phyloP scores from a whole-genome alignment of 495 filamentous ascomycete species.

The Penicilliopsis zonata region DNA sequence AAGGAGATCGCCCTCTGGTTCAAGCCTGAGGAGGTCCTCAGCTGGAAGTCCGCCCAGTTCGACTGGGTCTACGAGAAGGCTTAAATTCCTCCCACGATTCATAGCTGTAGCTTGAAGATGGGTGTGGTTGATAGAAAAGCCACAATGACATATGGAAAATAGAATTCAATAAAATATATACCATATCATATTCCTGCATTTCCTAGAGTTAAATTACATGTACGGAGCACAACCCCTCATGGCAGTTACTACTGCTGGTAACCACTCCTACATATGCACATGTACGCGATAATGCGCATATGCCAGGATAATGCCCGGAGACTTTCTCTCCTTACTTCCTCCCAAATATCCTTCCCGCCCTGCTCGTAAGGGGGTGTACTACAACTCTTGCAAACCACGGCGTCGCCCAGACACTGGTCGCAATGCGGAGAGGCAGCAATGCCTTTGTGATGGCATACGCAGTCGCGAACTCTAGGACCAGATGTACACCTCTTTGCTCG shows the following conservation, averaged over 20 bases:
- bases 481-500: conserved; percentile 30
- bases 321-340: conserved; percentile 13
- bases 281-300: too few species aligned
- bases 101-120: conserved; percentile 8
- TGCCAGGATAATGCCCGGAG: too few species aligned
- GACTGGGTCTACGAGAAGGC: conserved; percentile 94
- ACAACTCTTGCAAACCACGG: conserved; percentile 81
- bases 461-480: conserved; percentile 61
- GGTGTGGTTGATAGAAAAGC: conserved; percentile 10
- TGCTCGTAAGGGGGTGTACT: conserved; percentile 33
- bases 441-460: conserved; percentile 86
- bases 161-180: conserved; percentile 12
- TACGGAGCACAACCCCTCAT: too few species aligned
- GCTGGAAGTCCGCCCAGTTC: conserved; percentile 66
- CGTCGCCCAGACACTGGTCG: conserved; percentile 72
- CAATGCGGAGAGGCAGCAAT: conserved; percentile 62
- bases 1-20: conserved; percentile 99
- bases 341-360: conserved; percentile 26
- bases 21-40: conserved; percentile 66
- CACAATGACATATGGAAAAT: conserved; percentile 15
- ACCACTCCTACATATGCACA: too few species aligned
- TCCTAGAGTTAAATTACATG: too few species aligned
- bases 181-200: too few species aligned
- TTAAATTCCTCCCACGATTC: conserved; percentile 24
- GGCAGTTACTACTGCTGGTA: too few species aligned